Conservation (phyloP, 2,329 filamentous ascomycete species). For the Celoporthe dispersa region DNA sequence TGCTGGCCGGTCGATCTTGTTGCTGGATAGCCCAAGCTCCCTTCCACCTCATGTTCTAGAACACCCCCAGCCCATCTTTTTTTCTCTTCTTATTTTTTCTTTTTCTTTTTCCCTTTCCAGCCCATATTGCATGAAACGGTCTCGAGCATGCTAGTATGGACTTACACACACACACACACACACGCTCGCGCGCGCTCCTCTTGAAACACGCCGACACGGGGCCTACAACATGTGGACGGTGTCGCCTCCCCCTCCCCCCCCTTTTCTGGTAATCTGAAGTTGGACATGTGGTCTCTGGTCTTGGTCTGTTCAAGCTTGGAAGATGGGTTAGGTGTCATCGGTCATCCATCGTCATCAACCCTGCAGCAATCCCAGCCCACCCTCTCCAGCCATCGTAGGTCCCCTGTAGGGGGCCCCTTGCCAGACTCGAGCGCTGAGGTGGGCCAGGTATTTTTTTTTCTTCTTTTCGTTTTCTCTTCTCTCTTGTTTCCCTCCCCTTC, state of each 20-base stretch:
- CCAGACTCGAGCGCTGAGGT: not conserved
- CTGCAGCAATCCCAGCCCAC: constrained; percentile 14
- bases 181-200: too few species aligned
- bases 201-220: not conserved
- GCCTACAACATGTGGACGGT: not conserved
- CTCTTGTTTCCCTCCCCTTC: too few species aligned
- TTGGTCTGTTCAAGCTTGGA: not conserved
- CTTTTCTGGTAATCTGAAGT: not conserved
- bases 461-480: too few species aligned
- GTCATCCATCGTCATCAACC: constrained; percentile 7
- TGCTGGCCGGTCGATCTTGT: not conserved
- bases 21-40: constrained; percentile 10
- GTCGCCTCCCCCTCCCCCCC: not conserved
- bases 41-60: constrained; percentile 12
- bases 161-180: not conserved
- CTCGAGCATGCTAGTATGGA: not conserved
- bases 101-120: too few species aligned
- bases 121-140: not conserved
- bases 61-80: not conserved
- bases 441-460: not conserved
- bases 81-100: too few species aligned
- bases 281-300: not conserved
- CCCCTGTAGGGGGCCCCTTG: not conserved
- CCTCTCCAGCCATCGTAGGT: not conserved
- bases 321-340: constrained; percentile 9